Conservation (phyloP, 345 rosid genomes). For the Crucihimalaya himalaica region DNA sequence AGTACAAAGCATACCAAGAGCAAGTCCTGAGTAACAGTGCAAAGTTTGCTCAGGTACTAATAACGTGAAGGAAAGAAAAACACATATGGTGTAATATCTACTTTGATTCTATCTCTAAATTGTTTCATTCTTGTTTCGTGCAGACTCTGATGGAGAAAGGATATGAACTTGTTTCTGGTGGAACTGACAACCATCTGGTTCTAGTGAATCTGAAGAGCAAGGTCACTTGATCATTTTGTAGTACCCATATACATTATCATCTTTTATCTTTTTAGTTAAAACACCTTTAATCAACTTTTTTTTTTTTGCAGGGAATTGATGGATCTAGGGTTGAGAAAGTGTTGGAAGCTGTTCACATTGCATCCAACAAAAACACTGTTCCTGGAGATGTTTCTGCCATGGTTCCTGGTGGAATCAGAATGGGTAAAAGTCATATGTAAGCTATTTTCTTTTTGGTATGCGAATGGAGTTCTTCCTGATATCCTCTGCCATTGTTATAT, state of each 20-base stretch:
- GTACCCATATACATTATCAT: neutral
- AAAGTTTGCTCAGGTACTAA: slow-evolving; percentile 81
- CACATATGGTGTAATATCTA: neutral
- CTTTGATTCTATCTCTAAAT: neutral
- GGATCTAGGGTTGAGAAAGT: slow-evolving; percentile 98
- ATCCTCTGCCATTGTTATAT: slow-evolving; percentile 9
- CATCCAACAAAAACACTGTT: slow-evolving; percentile 98
- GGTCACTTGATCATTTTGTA: slow-evolving; percentile 47
- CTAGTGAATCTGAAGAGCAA: slow-evolving; percentile 91
- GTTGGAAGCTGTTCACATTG: slow-evolving; percentile 95
- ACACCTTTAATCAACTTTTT: neutral
- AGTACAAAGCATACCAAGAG: slow-evolving; percentile 97
- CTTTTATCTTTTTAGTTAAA: neutral
- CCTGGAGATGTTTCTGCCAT: slow-evolving; percentile 99
- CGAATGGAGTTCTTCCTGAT: neutral
- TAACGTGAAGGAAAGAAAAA: neutral
- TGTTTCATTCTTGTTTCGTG: slow-evolving; percentile 30
- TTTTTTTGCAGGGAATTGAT: slow-evolving; percentile 73
- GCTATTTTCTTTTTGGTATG: neutral
- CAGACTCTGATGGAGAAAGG: slow-evolving; percentile 70
- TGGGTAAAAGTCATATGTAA: slow-evolving; percentile 59
- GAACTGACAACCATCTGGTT: slow-evolving; percentile 96
- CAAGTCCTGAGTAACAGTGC: slow-evolving; percentile 88
- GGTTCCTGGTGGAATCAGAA: slow-evolving; percentile 99
- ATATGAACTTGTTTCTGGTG: slow-evolving; percentile 95